A percentile compares a stretch with the other conserved stretches of the same genome.
These are phyloP conservation scores for Aspergillus bombycis DNA, from an alignment of 2,329 filamentous ascomycete species.

Conservation along the genomic window DNA sequence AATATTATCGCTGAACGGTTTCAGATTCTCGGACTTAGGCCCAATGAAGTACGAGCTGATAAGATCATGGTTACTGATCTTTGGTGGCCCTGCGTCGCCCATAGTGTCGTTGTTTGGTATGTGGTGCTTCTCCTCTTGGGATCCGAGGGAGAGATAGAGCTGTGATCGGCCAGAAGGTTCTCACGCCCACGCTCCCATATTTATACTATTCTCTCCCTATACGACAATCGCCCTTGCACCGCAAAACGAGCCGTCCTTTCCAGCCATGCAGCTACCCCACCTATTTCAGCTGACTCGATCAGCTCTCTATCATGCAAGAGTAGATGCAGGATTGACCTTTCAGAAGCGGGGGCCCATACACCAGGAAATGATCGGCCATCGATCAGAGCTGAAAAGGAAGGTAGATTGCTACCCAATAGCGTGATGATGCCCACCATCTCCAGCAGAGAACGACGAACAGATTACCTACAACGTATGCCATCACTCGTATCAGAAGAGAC, in stretches of 20 bases:
- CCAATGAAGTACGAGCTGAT: slow-evolving; percentile 14
- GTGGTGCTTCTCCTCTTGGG: background rate
- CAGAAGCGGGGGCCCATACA: background rate
- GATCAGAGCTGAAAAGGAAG: background rate
- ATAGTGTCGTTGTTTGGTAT: background rate
- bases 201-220: background rate
- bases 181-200: background rate
- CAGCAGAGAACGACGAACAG: too few relatives aligned
- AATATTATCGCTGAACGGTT: slow-evolving; percentile 45
- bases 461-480: too few relatives aligned
- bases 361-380: background rate
- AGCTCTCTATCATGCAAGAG: background rate
- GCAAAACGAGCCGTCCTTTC: background rate
- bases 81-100: background rate
- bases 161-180: background rate
- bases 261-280: background rate
- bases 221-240: background rate
- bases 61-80: background rate
- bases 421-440: too few relatives aligned
- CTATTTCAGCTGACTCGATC: background rate
- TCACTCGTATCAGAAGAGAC: too few relatives aligned
- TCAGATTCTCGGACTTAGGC: slow-evolving; percentile 34
- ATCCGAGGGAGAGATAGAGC: background rate
- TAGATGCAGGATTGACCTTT: background rate
- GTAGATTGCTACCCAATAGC: background rate